phyloP scores from a whole-genome alignment of 306 rosid species.

The Myrica gale region DNA sequence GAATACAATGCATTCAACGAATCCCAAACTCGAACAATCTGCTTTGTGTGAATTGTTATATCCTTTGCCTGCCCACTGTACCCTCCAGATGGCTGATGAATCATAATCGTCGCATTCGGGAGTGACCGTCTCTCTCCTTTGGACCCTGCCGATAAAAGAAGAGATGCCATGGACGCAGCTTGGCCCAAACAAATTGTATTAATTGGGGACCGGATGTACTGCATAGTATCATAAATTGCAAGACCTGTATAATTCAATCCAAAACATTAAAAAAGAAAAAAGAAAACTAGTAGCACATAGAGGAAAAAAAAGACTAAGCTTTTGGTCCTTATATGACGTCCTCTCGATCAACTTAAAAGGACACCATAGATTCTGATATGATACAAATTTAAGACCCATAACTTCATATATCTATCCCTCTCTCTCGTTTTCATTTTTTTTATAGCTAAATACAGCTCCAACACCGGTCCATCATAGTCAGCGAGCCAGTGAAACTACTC shows the following conservation, averaged over 20 bases:
- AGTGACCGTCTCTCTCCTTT: constrained; percentile 92
- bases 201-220: constrained; percentile 85
- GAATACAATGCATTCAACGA: constrained; percentile 63
- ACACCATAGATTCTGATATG: too few species aligned
- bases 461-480: background rate
- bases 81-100: constrained; percentile 98
- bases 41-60: constrained; percentile 84
- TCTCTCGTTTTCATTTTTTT: background rate
- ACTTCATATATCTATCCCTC: background rate
- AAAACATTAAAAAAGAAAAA: background rate
- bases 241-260: constrained; percentile 56
- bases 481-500: background rate
- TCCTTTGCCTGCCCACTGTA: constrained; percentile 96
- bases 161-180: constrained; percentile 98
- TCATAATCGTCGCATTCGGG: constrained; percentile 86
- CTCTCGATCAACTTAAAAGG: too few species aligned
- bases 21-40: constrained; percentile 85
- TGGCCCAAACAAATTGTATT: constrained; percentile 88
- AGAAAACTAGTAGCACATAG: background rate
- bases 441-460: background rate
- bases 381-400: background rate
- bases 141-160: constrained; percentile 86
- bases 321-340: too few species aligned
- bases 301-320: background rate
- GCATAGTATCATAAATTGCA: constrained; percentile 98